A percentile compares a stretch with the other conserved stretches of the same genome.
These are phyloP conservation scores for Fusarium sacchari DNA, from an alignment of 2,329 filamentous ascomycete genomes.

Conservation along the genomic window DNA sequence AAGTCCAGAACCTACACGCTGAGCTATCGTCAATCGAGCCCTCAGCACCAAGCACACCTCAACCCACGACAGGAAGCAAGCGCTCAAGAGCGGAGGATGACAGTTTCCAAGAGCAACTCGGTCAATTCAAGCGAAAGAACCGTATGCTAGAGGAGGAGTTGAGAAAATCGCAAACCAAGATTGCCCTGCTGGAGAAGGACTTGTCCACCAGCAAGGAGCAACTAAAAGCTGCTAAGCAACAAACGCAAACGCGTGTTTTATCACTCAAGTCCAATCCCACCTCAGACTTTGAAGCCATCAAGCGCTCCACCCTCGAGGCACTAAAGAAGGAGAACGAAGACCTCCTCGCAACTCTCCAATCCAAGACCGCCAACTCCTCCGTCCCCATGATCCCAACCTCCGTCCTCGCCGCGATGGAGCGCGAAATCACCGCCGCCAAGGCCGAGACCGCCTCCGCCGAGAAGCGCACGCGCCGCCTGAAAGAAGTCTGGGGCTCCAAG, in stretches of 20 bases:
- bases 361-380: conserved; percentile 51
- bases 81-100: conserved; percentile 70
- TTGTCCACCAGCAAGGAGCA: conserved; percentile 78
- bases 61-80: conserved; percentile 67
- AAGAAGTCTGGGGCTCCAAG: conserved; percentile 92
- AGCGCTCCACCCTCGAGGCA: conserved; percentile 79
- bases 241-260: conserved; percentile 82
- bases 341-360: conserved; percentile 76
- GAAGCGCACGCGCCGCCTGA: conserved; percentile 85
- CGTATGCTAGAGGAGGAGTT: conserved; percentile 85
- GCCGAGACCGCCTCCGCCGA: conserved; percentile 76
- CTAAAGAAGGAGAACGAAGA: conserved; percentile 87
- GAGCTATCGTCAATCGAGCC: conserved; percentile 76
- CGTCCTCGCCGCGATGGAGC: conserved; percentile 77
- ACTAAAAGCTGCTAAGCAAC: conserved; percentile 71
- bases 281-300: conserved; percentile 83
- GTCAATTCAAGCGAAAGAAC: conserved; percentile 87
- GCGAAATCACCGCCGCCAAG: conserved; percentile 78
- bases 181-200: conserved; percentile 78
- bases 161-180: conserved; percentile 73
- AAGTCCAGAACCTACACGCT: conserved; percentile 77
- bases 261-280: conserved; percentile 94
- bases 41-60: conserved; percentile 47
- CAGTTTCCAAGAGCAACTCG: conserved; percentile 76
- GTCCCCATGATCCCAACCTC: conserved; percentile 78